A percentile compares a stretch with the other conserved stretches of the same genome.
These are phyloP conservation scores for Spergularia azorica DNA, from an alignment of 179 eudicot species.

Conservation along the genomic window DNA sequence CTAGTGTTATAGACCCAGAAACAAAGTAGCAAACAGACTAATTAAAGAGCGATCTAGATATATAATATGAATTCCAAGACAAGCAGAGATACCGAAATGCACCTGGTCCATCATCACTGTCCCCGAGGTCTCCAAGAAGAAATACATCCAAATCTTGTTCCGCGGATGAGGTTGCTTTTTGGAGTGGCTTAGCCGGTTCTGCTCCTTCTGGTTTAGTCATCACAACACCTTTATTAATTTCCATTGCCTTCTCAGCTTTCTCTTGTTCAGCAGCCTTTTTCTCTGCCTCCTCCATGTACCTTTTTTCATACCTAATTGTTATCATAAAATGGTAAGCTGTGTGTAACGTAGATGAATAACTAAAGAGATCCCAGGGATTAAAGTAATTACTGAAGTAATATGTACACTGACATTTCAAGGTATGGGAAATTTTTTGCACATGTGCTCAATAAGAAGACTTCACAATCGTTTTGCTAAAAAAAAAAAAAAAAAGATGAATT, in stretches of 20 bases:
- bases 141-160: slow-evolving; percentile 98
- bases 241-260: slow-evolving; percentile 50
- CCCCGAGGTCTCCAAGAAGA: slow-evolving; percentile 86
- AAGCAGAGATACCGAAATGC: not conserved
- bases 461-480: too few relatives aligned
- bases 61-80: not conserved
- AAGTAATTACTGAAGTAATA: not conserved
- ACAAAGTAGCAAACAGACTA: slow-evolving; percentile 3
- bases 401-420: too few relatives aligned
- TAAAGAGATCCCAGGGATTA: not conserved
- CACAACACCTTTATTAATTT: slow-evolving; percentile 37
- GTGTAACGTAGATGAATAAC: not conserved
- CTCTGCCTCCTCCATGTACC: slow-evolving; percentile 59
- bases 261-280: slow-evolving; percentile 58
- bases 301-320: slow-evolving; percentile 65
- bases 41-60: not conserved
- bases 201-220: slow-evolving; percentile 47
- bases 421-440: too few relatives aligned
- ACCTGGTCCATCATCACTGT: slow-evolving; percentile 91
- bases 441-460: too few relatives aligned
- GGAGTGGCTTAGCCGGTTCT: slow-evolving; percentile 45
- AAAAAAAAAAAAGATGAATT: too few relatives aligned
- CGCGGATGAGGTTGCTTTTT: slow-evolving; percentile 50
- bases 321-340: slow-evolving; percentile 15
- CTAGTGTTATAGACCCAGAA: not conserved